These are phyloP conservation scores for Calocybe indica DNA, from an alignment of 768 basidiomycete species.

Conservation along the genomic window DNA sequence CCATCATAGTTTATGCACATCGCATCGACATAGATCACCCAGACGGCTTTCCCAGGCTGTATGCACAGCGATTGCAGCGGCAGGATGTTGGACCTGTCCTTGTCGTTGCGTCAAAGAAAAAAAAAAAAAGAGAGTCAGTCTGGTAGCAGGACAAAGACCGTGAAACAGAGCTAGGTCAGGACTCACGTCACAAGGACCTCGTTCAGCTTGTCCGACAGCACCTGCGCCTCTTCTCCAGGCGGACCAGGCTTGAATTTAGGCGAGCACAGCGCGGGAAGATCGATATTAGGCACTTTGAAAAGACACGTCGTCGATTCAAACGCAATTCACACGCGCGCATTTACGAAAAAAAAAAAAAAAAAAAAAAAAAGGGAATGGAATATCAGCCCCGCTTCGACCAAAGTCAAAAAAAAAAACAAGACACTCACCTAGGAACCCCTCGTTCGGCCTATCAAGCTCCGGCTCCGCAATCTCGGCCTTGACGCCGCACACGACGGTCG, in stretches of 20 bases:
- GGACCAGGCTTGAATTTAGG: conserved; percentile 94
- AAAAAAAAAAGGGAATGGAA: neutral
- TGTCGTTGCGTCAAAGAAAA: conserved; percentile 21
- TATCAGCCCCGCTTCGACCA: no score
- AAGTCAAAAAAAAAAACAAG: no score
- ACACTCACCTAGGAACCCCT: conserved; percentile 77
- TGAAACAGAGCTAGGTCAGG: neutral
- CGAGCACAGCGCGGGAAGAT: conserved; percentile 90
- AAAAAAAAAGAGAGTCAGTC: neutral
- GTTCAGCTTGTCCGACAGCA: conserved; percentile 78
- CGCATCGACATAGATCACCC: conserved; percentile 93
- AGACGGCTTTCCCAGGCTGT: conserved; percentile 71
- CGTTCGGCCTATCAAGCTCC: conserved; percentile 63
- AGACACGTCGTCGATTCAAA: neutral
- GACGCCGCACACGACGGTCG: conserved; percentile 94
- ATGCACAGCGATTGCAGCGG: conserved; percentile 72
- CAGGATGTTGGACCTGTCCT: conserved; percentile 62
- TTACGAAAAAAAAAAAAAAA: conserved; percentile 3
- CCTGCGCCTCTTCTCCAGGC: conserved; percentile 90
- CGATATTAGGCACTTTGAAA: conserved; percentile 84
- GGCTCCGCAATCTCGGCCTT: conserved; percentile 95
- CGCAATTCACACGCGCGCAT: neutral
- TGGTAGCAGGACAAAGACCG: neutral
- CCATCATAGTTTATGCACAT: conserved; percentile 98
- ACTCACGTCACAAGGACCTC: conserved; percentile 71